Evolutionary conservation across 2,329 filamentous ascomycete genomes (phyloP).

Genomic region (Colletotrichum gloeosporioides): DNA sequence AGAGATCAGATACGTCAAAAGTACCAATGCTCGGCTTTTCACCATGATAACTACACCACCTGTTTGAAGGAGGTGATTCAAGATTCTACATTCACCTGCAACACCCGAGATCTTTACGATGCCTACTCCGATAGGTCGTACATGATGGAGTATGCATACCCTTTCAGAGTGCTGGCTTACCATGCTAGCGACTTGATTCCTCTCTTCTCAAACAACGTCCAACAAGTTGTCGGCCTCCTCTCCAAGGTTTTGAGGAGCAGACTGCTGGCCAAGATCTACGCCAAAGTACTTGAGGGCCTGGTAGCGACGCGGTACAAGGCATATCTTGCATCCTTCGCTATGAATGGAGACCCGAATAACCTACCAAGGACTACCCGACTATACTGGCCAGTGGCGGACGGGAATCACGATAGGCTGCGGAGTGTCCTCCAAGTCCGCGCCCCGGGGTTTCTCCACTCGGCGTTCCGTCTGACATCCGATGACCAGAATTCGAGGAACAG

Average conservation of each 20-base stretch:
- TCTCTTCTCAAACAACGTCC: slow-evolving; percentile 39
- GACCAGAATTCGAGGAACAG: slow-evolving; percentile 29
- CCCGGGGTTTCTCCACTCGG: slow-evolving; percentile 25
- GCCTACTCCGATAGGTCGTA: slow-evolving; percentile 35
- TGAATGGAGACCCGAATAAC: slow-evolving; percentile 44
- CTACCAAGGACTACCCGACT: slow-evolving; percentile 25
- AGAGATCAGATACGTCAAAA: neutral
- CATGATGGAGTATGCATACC: neutral
- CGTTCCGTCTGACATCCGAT: slow-evolving; percentile 34
- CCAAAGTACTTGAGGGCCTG: slow-evolving; percentile 38
- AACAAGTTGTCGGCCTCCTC: neutral
- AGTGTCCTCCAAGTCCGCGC: slow-evolving; percentile 37
- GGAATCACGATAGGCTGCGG: slow-evolving; percentile 25
- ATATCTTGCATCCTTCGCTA: slow-evolving; percentile 45
- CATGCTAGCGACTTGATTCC: slow-evolving; percentile 46
- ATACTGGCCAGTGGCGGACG: slow-evolving; percentile 25
- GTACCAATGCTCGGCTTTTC: neutral
- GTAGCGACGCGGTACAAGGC: slow-evolving; percentile 30
- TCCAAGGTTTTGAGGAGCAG: slow-evolving; percentile 16
- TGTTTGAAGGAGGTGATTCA: slow-evolving; percentile 29
- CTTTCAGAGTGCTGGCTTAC: slow-evolving; percentile 45
- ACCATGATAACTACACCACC: slow-evolving; percentile 27
- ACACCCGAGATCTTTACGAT: slow-evolving; percentile 40
- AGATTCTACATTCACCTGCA: slow-evolving; percentile 41
- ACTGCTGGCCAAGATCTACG: slow-evolving; percentile 34